A percentile compares a stretch with the other conserved stretches of the same genome.
Evolutionary conservation across 2,329 filamentous ascomycete species (phyloP).

Genomic region (Penicillium aurantiogriseum): DNA sequence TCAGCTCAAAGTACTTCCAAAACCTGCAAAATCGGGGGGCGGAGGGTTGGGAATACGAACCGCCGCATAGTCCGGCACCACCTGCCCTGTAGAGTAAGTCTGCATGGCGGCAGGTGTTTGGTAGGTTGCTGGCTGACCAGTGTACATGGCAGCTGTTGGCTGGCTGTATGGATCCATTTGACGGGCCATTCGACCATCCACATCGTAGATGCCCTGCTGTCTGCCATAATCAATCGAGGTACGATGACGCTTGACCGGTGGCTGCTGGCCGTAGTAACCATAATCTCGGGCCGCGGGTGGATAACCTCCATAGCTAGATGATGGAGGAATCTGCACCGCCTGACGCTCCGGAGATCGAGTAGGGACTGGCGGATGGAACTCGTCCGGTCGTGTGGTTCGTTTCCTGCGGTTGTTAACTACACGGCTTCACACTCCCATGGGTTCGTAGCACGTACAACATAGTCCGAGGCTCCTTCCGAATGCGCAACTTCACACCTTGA

Average conservation of each 20-base stretch:
- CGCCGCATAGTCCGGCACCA: conserved; percentile 38
- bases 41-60: conserved; percentile 24
- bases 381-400: conserved; percentile 39
- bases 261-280: conserved; percentile 32
- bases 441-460: conserved; percentile 35
- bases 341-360: conserved; percentile 41
- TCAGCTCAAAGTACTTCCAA: background rate
- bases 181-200: conserved; percentile 37
- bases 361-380: conserved; percentile 37
- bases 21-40: background rate
- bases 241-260: conserved; percentile 39
- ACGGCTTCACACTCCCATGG: background rate
- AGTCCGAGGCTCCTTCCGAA: conserved; percentile 78
- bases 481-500: conserved; percentile 76
- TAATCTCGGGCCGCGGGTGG: conserved; percentile 37
- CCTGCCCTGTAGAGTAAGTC: conserved; percentile 36
- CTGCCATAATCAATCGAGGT: conserved; percentile 41
- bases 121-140: conserved; percentile 33
- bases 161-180: conserved; percentile 40
- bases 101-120: conserved; percentile 36
- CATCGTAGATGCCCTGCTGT: conserved; percentile 37
- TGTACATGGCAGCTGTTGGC: conserved; percentile 31
- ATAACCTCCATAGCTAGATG: conserved; percentile 33
- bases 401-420: conserved; percentile 34
- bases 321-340: conserved; percentile 35